Base-by-base conservation (phyloP, 495 filamentous ascomycete species). In the Penicillium soppii region DNA sequence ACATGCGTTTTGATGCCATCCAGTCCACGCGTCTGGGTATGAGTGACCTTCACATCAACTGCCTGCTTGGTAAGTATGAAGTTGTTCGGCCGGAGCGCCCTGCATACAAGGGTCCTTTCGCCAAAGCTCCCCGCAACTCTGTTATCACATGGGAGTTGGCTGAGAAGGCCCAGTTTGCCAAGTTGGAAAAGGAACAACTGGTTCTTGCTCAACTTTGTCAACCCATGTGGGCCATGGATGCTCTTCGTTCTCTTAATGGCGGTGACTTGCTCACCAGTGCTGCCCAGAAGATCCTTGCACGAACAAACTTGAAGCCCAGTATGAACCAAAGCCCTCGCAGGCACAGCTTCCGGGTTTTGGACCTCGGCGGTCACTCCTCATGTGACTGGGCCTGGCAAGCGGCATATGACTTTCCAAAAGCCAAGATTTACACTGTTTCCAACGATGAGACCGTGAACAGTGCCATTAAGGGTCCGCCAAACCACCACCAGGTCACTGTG, bases 351-450 rank as follows among this genome's bases (percentile, higher is more conserved):
- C 76, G 90, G 25, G 87, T 97, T 40, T 79, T 98, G 29, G 94
- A 98, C 61, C 83, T 97, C 25, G 91, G 89, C 17, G 94, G 94
- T 35, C 86, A 91, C 62, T 80, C 83, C 4, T 79, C 87, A 9
- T 90, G 89, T 63, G 91, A 95, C 70, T 98, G 94, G 94, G 95
- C 88, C 22, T 98, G 94, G 94, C 84, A 92, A 65, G 84, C 88
- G 25, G 91, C 94, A 0, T 75, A 85, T 25, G 87, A 90, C 61
- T 91, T 91, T 65, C 89, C 86, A 10, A 84, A 91, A 60, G 82
- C 86, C 39, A 89, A 87, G 65, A 83, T 96, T 39, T 94, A 91
- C 68, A 97, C 91, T 4, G 90, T 88, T 38, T 86, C 84, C 54
- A 86, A 88, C 60, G 80, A 73, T 35, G 86, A 87, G 52, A 67